A percentile compares a stretch with the other conserved stretches of the same genome.
These are phyloP conservation scores for Elsinoe necatrix DNA, from an alignment of 2,329 filamentous ascomycete species.

Conservation along the genomic window DNA sequence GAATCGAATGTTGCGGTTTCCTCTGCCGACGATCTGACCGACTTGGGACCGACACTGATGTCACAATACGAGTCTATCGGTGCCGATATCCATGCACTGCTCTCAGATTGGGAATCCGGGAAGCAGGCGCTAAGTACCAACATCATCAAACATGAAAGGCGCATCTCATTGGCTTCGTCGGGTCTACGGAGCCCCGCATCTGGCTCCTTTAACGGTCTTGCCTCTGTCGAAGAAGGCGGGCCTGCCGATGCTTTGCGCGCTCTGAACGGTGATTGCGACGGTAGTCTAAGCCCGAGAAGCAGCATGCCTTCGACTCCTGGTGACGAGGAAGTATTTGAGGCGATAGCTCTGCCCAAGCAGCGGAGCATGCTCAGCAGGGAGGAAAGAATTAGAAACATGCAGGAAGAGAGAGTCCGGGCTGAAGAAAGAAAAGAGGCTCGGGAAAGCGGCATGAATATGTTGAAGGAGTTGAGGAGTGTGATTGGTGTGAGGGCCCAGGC, in stretches of 20 bases:
- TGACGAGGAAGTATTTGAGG: slow-evolving; percentile 81
- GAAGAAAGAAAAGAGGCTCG: slow-evolving; percentile 62
- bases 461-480: slow-evolving; percentile 85
- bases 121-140: slow-evolving; percentile 73
- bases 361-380: slow-evolving; percentile 68
- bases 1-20: slow-evolving; percentile 76
- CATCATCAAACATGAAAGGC: slow-evolving; percentile 67
- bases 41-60: slow-evolving; percentile 71
- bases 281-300: slow-evolving; percentile 29
- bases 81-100: slow-evolving; percentile 60
- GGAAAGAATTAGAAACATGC: slow-evolving; percentile 78
- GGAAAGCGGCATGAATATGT: slow-evolving; percentile 80
- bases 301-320: slow-evolving; percentile 36
- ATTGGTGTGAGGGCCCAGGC: slow-evolving; percentile 42
- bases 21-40: slow-evolving; percentile 48
- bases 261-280: slow-evolving; percentile 59
- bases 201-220: slow-evolving; percentile 56
- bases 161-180: slow-evolving; percentile 42
- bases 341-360: slow-evolving; percentile 65
- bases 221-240: slow-evolving; percentile 42
- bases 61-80: slow-evolving; percentile 93
- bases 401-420: slow-evolving; percentile 72
- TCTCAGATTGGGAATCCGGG: slow-evolving; percentile 50
- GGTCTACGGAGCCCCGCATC: slow-evolving; percentile 41
- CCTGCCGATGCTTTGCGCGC: slow-evolving; percentile 65